Evolutionary conservation across 129 eudicot species (phyloP).

Genomic region (Saussurea involucrata): DNA sequence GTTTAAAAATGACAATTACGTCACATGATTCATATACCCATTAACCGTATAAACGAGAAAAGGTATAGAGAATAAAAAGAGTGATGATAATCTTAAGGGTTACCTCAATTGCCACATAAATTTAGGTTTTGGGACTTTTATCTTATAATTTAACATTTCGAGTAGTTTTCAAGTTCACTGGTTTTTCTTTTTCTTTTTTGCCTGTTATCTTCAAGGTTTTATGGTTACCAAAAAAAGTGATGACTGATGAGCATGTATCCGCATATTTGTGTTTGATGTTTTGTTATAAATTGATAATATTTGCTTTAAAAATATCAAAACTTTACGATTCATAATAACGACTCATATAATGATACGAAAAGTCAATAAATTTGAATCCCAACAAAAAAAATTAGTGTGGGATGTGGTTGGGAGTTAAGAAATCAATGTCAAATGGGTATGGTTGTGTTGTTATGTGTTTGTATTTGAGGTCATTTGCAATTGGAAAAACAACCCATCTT

Average conservation of each 20-base stretch:
- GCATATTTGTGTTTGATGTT: background rate
- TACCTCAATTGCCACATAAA: background rate
- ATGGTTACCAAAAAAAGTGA: background rate
- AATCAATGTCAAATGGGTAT: conserved; percentile 34
- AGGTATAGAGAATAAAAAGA: background rate
- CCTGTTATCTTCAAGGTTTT: background rate
- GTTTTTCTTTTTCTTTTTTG: background rate
- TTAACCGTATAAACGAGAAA: background rate
- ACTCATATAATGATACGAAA: background rate
- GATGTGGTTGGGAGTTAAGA: conserved; percentile 24
- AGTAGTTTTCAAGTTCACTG: background rate
- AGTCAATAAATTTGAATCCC: background rate
- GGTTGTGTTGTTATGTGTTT: conserved; percentile 31
- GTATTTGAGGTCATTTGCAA: conserved; percentile 25
- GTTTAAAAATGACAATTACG: background rate
- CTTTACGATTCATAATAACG: background rate
- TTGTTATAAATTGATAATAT: background rate
- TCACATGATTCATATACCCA: background rate
- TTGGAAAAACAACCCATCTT: conserved; percentile 35
- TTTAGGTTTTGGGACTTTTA: background rate
- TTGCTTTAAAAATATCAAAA: background rate
- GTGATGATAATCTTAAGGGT: background rate
- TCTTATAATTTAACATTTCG: background rate
- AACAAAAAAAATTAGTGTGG: conserved; percentile 5
- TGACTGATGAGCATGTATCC: background rate